A percentile compares a stretch with the other conserved stretches of the same genome.
phyloP scores from a whole-genome alignment of 352 stramenopile genomes.

The Globisporangium heterothallicum region DNA sequence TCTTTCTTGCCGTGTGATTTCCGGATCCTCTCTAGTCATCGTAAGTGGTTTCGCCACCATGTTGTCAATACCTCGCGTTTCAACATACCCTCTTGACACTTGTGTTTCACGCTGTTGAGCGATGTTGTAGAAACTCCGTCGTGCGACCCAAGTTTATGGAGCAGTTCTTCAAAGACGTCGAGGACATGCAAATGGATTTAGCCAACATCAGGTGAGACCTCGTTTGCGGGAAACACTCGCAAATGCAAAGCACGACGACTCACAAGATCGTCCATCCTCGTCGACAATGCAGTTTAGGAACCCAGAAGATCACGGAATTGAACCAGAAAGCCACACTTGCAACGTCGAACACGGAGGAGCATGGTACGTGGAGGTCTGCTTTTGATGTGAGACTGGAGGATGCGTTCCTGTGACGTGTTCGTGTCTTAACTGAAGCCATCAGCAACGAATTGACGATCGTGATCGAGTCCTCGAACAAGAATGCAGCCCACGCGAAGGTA shows the following conservation, averaged over 20 bases:
- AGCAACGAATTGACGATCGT: conserved; percentile 89
- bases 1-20: background rate
- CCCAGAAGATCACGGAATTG: conserved; percentile 88
- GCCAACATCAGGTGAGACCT: conserved; percentile 71
- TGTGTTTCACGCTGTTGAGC: background rate
- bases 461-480: conserved; percentile 91
- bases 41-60: background rate
- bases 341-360: conserved; percentile 91
- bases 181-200: conserved; percentile 93
- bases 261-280: background rate
- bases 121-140: conserved; percentile 28
- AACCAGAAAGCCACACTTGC: conserved; percentile 92
- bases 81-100: background rate
- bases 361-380: conserved; percentile 27
- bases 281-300: conserved; percentile 59
- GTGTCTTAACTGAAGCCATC: conserved; percentile 35
- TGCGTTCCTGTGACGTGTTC: background rate
- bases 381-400: too few relatives aligned
- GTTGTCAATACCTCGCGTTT: background rate
- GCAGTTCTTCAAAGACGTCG: conserved; percentile 94
- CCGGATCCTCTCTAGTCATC: background rate
- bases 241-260: background rate
- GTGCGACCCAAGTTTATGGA: conserved; percentile 90
- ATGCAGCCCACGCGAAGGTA: conserved; percentile 85
- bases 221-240: background rate